These are phyloP conservation scores for Elongisporangium prolatum DNA, from an alignment of 352 stramenopile genomes.

Conservation along the genomic window DNA sequence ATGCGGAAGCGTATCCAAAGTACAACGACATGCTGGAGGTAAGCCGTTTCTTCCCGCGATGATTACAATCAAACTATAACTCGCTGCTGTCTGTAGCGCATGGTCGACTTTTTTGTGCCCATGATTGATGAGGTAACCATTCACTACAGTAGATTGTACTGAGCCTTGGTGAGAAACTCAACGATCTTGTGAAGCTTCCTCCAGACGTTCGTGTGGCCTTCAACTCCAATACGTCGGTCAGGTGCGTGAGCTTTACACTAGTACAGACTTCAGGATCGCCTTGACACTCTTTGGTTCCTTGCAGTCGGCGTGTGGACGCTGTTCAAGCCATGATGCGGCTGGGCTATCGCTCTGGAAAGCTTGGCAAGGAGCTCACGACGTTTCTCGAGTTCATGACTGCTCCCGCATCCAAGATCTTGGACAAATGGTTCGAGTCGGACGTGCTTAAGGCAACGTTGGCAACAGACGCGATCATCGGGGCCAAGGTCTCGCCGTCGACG, in stretches of 20 bases:
- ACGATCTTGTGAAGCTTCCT: constrained; percentile 29
- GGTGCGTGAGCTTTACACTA: constrained; percentile 9
- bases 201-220: constrained; percentile 72
- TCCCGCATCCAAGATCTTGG: constrained; percentile 80
- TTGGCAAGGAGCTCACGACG: constrained; percentile 69
- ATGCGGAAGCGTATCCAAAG: constrained; percentile 75
- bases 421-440: constrained; percentile 90
- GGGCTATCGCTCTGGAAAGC: constrained; percentile 54
- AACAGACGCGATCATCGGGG: constrained; percentile 90
- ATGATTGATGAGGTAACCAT: constrained; percentile 70
- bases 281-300: background rate
- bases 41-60: no score
- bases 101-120: constrained; percentile 77
- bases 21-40: constrained; percentile 81
- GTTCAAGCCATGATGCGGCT: constrained; percentile 62
- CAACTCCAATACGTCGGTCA: constrained; percentile 36
- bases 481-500: constrained; percentile 78
- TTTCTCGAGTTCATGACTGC: constrained; percentile 89
- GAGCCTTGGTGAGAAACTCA: no score
- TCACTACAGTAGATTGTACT: background rate
- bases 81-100: constrained; percentile 25
- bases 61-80: no score
- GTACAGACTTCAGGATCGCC: background rate
- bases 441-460: constrained; percentile 88
- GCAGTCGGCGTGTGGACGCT: constrained; percentile 56